These are phyloP conservation scores for Brassica napus DNA, from an alignment of 345 rosid genomes.

Conservation along the genomic window DNA sequence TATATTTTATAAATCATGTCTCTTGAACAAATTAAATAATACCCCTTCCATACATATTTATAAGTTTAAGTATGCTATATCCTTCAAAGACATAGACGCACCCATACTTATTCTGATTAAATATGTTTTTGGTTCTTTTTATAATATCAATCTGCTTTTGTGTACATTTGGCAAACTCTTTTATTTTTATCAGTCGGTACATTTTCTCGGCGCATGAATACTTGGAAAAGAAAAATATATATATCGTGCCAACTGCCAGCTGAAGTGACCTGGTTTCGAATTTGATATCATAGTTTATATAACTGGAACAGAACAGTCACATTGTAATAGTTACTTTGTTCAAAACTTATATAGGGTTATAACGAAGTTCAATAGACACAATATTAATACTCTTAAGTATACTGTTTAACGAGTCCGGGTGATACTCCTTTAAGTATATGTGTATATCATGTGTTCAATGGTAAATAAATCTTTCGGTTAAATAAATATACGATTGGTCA, in stretches of 20 bases:
- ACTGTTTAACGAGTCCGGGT: too few relatives aligned
- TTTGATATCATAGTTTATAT: neutral
- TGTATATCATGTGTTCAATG: too few relatives aligned
- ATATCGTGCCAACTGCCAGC: neutral
- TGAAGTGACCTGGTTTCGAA: neutral
- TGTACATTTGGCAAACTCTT: neutral
- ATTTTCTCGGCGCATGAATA: neutral
- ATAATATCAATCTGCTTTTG: neutral
- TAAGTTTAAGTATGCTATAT: neutral
- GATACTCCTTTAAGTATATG: too few relatives aligned
- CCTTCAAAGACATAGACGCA: neutral
- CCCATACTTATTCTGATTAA: neutral
- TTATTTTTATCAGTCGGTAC: neutral
- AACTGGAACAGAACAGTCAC: neutral
- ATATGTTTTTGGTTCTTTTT: neutral
- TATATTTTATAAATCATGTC: constrained; percentile 7
- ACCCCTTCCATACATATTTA: too few relatives aligned
- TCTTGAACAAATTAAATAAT: neutral
- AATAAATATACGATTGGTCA: too few relatives aligned
- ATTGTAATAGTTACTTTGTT: neutral
- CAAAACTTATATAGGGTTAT: neutral
- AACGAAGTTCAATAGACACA: too few relatives aligned
- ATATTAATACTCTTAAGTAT: too few relatives aligned
- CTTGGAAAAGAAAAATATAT: too few relatives aligned
- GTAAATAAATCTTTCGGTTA: too few relatives aligned